Evolutionary conservation across 805 yeast species (phyloP), one percentile per base, ranked within the genome.

Genomic region (Myxozyma neotropica): DNA sequence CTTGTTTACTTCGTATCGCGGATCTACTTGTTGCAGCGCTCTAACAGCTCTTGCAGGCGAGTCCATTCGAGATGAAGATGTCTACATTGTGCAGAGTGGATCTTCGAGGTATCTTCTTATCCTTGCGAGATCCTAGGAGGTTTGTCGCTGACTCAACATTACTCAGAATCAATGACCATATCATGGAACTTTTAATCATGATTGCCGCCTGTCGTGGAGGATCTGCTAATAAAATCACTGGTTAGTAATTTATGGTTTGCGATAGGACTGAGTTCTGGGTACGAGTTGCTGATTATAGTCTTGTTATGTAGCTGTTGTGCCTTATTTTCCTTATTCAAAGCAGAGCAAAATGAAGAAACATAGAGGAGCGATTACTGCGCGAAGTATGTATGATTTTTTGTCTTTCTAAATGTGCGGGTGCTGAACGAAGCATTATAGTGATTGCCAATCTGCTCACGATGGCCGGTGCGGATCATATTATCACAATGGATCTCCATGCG

Each of bases 381-480:
- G 98, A 72, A 77, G 64, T 64, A 55, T 13, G 66, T 48, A 6
- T 10, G 21, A 12, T 12, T 5, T 31, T 8, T 48, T 17, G 31
- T 21, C 19, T 47, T 31, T 2, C 29, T 31, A 13, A 15, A 33
- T 27, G 15, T 13, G n/a, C n/a, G n/a, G n/a, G n/a, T n/a, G n/a
- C n/a, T n/a, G 26, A 3, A 15, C 35, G 19, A 24, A 7, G 15
- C 5, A 46, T 19, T 17, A 17, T 12, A 89, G 67, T 94, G 98
- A 81, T 94, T 72, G 98, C 99, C 61, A 94, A 94, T 69, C 77
- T 94, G 71, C 78, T 94, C 64, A 85, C 91, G 58, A 95, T 94
- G 95, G 98, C 99, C 2, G 99, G 99, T 68, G 99, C 98, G 26
- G 98, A 94, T 75, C 99, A 94, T 75, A 95, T 94, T 58, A 93